Base-by-base conservation (phyloP, 805 yeast species). In the Hanseniaspora taiwanica region DNA sequence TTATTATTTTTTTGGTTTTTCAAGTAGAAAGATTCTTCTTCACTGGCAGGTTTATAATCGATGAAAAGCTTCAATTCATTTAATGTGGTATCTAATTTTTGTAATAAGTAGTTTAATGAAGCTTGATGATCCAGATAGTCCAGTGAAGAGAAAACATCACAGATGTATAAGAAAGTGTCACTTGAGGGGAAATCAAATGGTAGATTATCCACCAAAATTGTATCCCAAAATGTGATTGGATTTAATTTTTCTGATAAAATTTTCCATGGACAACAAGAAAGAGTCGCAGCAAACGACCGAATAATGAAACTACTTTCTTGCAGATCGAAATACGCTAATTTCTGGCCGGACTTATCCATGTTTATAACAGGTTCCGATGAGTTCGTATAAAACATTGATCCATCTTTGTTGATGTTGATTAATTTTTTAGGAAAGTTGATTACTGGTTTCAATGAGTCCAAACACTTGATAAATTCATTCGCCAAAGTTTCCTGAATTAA, bases 181-280 rank as follows among this genome's bases (percentile, higher is more conserved):
- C 84, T 74, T 27, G 66, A 59, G 4, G 70, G 64, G 47, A 68
- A 76, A 49, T 81, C 86, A 53, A 66, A 78, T 0, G 89, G 80
- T 2, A 73, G 69, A 40, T 74, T 69, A 7, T 65, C 58, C 40
- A 76, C 50, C 2, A 69, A 63, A 6, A 79, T 52, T 27, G 73
- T 64, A 2, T 64, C 56, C 13, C 76, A 45, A 66, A 81, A 70
- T 12, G 64, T 62, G 9, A 64, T 59, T 44, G 66, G 61, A 1
- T 59, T 49, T 7, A 74, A 51, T 16, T 52, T 52, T n/a, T 58
- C 61, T 13, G 65, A 51, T 10, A 58, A 38, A 4, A 48, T 64
- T 20, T 58, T 55, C 69, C 78, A 66, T 44, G 69, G 67, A 3
- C 71, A 64, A 2, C 75, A 72, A 19, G 72, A 58, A 40, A 60